Evolutionary conservation across 139 green algal genomes (phyloP), one percentile per base, ranked within the genome.

Genomic region (Axilococcus clingmanii): DNA sequence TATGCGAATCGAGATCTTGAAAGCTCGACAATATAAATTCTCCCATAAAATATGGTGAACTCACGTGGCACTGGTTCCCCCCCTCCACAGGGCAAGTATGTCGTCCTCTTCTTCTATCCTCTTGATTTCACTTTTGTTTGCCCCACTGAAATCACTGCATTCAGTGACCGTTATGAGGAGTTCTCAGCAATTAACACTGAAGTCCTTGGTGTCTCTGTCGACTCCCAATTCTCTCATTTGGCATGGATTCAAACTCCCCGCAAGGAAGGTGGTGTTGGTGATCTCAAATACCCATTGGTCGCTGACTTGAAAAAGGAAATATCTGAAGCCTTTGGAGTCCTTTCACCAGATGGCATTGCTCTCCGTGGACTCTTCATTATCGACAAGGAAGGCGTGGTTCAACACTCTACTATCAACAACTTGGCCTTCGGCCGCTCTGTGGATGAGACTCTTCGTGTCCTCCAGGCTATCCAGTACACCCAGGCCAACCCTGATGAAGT

Each of bases 351-450:
- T 22, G 86, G 86, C 52, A 72, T 94, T 16, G 83, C 85, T 0
- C 83, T 94, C 62, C 84, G 87, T 43, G 87, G 87, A 34, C 80
- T 95, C 12, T 95, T 94, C 82, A 92, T 95, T 71, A 93, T 95
- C 40, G 87, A 95, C 80, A 79, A 73, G 52, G 81, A 99, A 74
- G 92, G 92, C 35, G 57, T 97, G 12, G 74, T 99, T 37, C 86
- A 96, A 75, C 90, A 98, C 66, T 44, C 80, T 12, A 99, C 92
- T 60, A 93, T 97, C 76, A 99, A 99, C 84, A 99, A 99, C 79
- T 70, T 97, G 53, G 82, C 81, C 0, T 97, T 99, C 41, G 92
- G 92, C 17, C 83, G 92, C 56, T 86, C 52, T 49, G 90, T 99
- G 1, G 92, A 98, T 19, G 92, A 99, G 81, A 95, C 88, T 4